Base-by-base conservation (phyloP, 352 stramenopile species). In the Heterotrichella gracilis region DNA sequence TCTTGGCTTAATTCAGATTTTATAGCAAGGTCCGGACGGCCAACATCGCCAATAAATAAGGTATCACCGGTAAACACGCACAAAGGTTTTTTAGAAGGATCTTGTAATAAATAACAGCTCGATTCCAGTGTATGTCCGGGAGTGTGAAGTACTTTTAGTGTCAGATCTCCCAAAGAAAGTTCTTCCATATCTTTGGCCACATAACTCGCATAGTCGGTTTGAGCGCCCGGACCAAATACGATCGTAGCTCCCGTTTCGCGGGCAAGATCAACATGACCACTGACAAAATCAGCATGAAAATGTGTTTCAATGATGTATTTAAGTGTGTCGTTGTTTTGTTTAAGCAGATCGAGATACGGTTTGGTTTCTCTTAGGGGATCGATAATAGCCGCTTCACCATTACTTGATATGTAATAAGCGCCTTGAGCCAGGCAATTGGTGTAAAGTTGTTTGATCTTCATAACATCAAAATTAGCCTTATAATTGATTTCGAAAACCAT, bases 261-360 rank as follows among this genome's bases (percentile, higher is more conserved):
- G n/a, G 32, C 32, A 9, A 53, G 32, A n/a, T 53, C 32, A 53
- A 53, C 32, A 53, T 53, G 32, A 9, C 32, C 32, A n/a, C 32
- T 53, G 9, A 53, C 32, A 53, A 53, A 53, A 53, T 53, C 32
- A n/a, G 32, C 32, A n/a, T 53, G 32, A 53, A 53, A 53, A 53
- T 53, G 32, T 53, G 32, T 53, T 53, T 53, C 32, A 53, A 53
- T 17, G n/a, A 53, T 53, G n/a, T 53, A 53, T 53, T 53, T 53
- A 53, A 53, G 32, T 53, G 32, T 53, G 32, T 53, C 32, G 9
- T 53, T 53, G 32, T 53, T 53, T 53, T 53, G 9, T 9, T 53
- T 53, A 9, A 53, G 32, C 9, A 53, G 32, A n/a, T 53, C n/a
- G 9, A 53, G n/a, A 53, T 53, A 53, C 9, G 32, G 32, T n/a